Percentiles rank a stretch among this genome's conserved stretches.
Conservation (phyloP, 1,284 basidiomycete genomes). For the Tremellales sp. region DNA sequence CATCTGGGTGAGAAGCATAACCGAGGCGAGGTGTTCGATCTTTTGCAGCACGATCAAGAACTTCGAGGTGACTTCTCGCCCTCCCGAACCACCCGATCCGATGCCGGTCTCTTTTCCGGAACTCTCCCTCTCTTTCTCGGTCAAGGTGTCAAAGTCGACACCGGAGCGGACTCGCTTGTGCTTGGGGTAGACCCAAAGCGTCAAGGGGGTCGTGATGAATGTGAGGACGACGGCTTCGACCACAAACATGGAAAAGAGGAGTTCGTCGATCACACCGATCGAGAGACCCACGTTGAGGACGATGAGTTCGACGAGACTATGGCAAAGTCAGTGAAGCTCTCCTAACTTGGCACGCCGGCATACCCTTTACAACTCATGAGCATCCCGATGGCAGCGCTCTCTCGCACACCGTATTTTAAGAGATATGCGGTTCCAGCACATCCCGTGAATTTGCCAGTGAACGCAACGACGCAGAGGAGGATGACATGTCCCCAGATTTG, state of each 20-base stretch:
- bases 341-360: constrained; percentile 20
- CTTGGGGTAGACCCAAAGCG: constrained; percentile 71
- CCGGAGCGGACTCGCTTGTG: constrained; percentile 48
- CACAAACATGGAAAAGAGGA: constrained; percentile 79
- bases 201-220: constrained; percentile 82
- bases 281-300: constrained; percentile 85
- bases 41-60: constrained; percentile 87
- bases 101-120: constrained; percentile 16
- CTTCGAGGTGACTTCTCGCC: constrained; percentile 33
- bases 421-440: constrained; percentile 63
- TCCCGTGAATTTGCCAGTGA: constrained; percentile 68
- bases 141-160: neutral
- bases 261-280: constrained; percentile 69
- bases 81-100: constrained; percentile 27
- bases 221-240: constrained; percentile 81
- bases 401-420: constrained; percentile 69
- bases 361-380: constrained; percentile 93
- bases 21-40: constrained; percentile 70
- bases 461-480: constrained; percentile 74
- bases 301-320: constrained; percentile 74
- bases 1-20: constrained; percentile 55
- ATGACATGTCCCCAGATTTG: constrained; percentile 82
- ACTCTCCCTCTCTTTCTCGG: constrained; percentile 20
- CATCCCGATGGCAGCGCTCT: constrained; percentile 78
- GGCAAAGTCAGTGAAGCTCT: constrained; percentile 1